Evolutionary conservation across 1,284 basidiomycete species (phyloP).

Genomic region (Marasmius sp.): DNA sequence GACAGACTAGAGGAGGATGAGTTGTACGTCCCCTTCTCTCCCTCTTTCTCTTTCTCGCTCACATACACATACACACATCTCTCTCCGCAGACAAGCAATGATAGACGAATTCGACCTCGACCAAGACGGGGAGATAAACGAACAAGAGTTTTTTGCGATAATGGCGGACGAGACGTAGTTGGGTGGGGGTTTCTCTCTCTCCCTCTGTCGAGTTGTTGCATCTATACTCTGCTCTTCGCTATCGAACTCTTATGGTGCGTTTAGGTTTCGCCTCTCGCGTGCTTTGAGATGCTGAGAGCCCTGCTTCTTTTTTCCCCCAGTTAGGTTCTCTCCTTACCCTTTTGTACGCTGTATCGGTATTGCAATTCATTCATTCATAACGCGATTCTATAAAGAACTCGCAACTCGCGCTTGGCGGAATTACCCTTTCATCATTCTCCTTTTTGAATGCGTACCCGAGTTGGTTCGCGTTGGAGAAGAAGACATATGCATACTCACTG

Average conservation of each 20-base stretch:
- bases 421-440: not conserved
- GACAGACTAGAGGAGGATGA: constrained; percentile 97
- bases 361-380: not conserved
- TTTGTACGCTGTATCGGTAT: not conserved
- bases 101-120: constrained; percentile 99
- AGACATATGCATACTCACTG: no score
- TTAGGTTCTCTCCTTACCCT: not conserved
- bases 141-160: constrained; percentile 92
- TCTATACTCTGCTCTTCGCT: not conserved
- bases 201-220: not conserved
- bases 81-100: constrained; percentile 86
- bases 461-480: no score
- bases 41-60: no score
- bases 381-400: not conserved
- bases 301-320: not conserved
- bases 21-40: constrained; percentile 62
- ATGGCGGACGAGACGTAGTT: constrained; percentile 88
- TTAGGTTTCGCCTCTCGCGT: not conserved
- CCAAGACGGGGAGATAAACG: constrained; percentile 96
- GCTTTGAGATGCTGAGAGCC: not conserved
- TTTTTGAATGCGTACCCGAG: no score
- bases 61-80: no score
- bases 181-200: not conserved
- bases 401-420: not conserved
- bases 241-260: not conserved